phyloP scores from a whole-genome alignment of 225 moss, liverwort and hornwort genomes.

The Pleurozium schreberi region DNA sequence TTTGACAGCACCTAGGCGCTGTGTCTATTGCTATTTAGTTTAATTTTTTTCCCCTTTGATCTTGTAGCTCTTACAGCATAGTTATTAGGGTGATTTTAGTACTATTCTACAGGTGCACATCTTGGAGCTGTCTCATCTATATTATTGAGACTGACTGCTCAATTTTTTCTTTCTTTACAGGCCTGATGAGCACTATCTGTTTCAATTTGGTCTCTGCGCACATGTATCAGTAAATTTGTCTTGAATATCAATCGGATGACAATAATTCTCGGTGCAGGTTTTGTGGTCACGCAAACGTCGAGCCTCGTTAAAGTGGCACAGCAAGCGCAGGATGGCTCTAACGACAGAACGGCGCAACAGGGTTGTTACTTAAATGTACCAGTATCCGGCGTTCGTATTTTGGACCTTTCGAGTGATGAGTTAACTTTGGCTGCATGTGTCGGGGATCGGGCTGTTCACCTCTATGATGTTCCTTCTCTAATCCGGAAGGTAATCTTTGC shows the following conservation, averaged over 20 bases:
- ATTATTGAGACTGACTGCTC: neutral
- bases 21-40: neutral
- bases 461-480: constrained; percentile 73
- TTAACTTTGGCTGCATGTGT: constrained; percentile 71
- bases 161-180: neutral
- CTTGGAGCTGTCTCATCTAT: neutral
- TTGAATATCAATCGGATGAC: neutral
- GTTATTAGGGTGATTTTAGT: neutral
- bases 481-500: constrained; percentile 54
- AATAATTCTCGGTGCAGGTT: constrained; percentile 39
- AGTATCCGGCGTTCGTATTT: constrained; percentile 37
- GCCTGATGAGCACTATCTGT: neutral
- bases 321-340: constrained; percentile 24
- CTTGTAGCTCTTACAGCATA: neutral
- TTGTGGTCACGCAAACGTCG: constrained; percentile 66
- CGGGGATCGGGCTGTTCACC: constrained; percentile 35
- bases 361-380: constrained; percentile 34
- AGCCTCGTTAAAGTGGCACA: constrained; percentile 54
- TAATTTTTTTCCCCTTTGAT: neutral
- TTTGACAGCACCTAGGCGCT: neutral
- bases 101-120: neutral
- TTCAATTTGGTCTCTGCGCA: neutral
- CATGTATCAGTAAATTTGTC: neutral
- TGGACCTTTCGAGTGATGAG: constrained; percentile 78
- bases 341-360: constrained; percentile 41